Evolutionary conservation across 257 asterid genomes (phyloP).

Genomic region (Salvia hispanica): DNA sequence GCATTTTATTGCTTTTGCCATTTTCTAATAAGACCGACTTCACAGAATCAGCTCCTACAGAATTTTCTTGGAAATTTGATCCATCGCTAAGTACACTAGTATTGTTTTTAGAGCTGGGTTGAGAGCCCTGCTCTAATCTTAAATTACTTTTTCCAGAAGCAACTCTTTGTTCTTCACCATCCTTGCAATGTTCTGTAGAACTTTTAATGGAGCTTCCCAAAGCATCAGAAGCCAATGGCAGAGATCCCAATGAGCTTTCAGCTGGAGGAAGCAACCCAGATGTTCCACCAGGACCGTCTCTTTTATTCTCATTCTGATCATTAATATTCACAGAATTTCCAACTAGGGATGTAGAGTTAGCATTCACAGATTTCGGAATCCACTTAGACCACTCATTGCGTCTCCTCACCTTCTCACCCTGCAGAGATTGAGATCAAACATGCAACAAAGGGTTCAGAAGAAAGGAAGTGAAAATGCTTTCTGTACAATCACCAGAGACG

Average conservation of each 20-base stretch:
- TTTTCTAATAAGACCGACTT: slow-evolving; percentile 27
- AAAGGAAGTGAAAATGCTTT: slow-evolving; percentile 15
- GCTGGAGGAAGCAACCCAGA: slow-evolving; percentile 29
- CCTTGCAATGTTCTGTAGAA: slow-evolving; percentile 37
- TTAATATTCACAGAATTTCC: slow-evolving; percentile 35
- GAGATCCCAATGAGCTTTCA: slow-evolving; percentile 36
- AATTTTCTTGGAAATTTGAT: slow-evolving; percentile 30
- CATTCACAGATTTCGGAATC: slow-evolving; percentile 45
- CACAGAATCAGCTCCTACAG: slow-evolving; percentile 31
- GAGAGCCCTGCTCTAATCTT: slow-evolving; percentile 31
- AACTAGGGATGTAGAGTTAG: slow-evolving; percentile 39
- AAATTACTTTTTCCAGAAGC: slow-evolving; percentile 33
- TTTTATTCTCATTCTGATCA: slow-evolving; percentile 40
- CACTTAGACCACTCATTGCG: slow-evolving; percentile 86
- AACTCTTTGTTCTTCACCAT: slow-evolving; percentile 31
- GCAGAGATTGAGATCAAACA: slow-evolving; percentile 35
- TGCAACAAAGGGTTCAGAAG: slow-evolving; percentile 21
- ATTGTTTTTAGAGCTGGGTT: slow-evolving; percentile 25
- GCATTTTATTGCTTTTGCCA: slow-evolving; percentile 28
- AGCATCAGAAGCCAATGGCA: slow-evolving; percentile 31
- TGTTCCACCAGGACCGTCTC: slow-evolving; percentile 34
- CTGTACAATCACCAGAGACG: slow-evolving; percentile 8
- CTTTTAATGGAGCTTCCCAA: slow-evolving; percentile 20
- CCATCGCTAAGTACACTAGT: slow-evolving; percentile 27
- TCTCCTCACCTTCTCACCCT: slow-evolving; percentile 87